A percentile compares a stretch with the other conserved stretches of the same genome.
Evolutionary conservation across 2,329 filamentous ascomycete species (phyloP).

Genomic region (Cercospora citrullina): DNA sequence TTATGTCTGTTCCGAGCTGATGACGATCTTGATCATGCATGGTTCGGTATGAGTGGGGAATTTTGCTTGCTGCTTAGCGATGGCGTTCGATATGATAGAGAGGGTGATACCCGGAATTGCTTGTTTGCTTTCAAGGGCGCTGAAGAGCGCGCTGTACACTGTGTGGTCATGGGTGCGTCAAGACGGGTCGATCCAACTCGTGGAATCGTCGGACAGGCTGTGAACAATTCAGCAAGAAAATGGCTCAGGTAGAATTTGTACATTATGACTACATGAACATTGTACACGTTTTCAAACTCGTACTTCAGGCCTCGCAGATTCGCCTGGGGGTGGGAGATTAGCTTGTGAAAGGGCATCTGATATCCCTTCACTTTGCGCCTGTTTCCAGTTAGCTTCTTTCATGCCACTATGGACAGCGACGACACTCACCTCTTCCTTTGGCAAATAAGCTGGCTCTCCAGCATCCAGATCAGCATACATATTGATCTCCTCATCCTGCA

Average conservation of each 20-base stretch:
- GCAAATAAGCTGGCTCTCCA: slow-evolving; percentile 35
- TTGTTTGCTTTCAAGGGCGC: neutral
- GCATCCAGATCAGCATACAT: slow-evolving; percentile 45
- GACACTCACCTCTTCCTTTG: slow-evolving; percentile 17
- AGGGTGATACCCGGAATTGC: slow-evolving; percentile 8
- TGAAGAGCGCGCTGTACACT: neutral
- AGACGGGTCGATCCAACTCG: too few relatives aligned
- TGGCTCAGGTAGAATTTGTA: neutral
- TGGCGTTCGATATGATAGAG: neutral
- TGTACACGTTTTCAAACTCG: neutral
- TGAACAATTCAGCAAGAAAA: too few relatives aligned
- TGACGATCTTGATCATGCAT: neutral
- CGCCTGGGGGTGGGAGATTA: neutral
- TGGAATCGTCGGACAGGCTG: too few relatives aligned
- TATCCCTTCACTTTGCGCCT: neutral
- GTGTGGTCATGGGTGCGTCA: neutral
- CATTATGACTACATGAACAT: neutral
- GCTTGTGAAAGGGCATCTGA: neutral
- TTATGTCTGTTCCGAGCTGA: slow-evolving; percentile 13
- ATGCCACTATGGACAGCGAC: neutral
- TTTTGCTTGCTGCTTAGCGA: slow-evolving; percentile 10
- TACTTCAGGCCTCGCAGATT: neutral
- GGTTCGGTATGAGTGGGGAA: neutral
- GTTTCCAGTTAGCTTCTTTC: neutral
- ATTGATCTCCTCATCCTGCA: slow-evolving; percentile 67